Conservation (phyloP, 192 early-diverging fungal genomes). For the Geranomyces michiganensis region DNA sequence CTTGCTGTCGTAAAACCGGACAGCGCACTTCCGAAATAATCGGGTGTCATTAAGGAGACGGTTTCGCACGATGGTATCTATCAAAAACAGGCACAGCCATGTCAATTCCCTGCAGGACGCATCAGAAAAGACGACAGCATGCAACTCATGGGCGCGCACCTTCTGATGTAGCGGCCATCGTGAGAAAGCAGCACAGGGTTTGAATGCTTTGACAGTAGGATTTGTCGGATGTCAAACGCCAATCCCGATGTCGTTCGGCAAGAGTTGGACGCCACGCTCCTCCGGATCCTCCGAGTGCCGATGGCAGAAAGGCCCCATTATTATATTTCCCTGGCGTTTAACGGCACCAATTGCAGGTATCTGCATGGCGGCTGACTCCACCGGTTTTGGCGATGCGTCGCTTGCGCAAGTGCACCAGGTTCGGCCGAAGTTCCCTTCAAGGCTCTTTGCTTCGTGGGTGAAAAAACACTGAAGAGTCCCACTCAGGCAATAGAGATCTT, state of each 20-base stretch:
- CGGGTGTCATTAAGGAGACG: conserved; percentile 37
- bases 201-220: no score
- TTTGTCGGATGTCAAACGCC: no score
- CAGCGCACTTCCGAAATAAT: conserved; percentile 33
- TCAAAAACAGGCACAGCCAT: no score
- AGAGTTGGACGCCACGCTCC: no score
- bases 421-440: no score
- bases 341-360: background rate
- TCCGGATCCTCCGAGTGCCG: no score
- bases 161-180: background rate
- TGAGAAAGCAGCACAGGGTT: no score
- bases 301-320: no score
- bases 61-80: conserved; percentile 39
- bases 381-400: background rate
- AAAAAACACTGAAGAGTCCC: background rate
- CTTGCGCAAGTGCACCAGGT: conserved; percentile 2
- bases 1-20: conserved; percentile 13
- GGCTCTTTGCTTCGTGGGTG: background rate
- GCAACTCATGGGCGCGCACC: background rate
- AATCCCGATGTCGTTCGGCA: no score
- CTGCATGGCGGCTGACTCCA: background rate
- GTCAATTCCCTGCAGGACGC: no score
- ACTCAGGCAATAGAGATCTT: conserved; percentile 25
- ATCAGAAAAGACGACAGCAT: no score
- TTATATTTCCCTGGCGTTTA: no score